These are phyloP conservation scores for Alternaria tenuissima DNA, from an alignment of 2,329 filamentous ascomycete genomes.

Conservation along the genomic window DNA sequence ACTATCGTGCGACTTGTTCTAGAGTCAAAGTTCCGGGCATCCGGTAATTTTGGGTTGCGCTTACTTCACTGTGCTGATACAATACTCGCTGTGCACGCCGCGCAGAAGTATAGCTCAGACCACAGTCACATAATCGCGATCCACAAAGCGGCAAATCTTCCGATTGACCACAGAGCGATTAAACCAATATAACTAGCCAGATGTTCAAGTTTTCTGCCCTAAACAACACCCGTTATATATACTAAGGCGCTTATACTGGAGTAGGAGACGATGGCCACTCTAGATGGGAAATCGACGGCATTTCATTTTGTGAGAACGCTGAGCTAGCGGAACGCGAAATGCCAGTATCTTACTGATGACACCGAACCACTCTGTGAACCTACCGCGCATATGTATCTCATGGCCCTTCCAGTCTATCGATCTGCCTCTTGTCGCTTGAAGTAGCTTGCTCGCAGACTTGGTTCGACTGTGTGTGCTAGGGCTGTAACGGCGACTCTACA, in stretches of 20 bases:
- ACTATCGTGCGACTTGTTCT: conserved; percentile 20
- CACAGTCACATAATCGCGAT: conserved; percentile 38
- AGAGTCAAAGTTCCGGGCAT: conserved; percentile 8
- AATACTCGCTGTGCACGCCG: conserved; percentile 40
- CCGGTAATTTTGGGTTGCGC: conserved; percentile 52
- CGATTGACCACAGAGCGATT: conserved; percentile 50
- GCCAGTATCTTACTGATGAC: too few species aligned
- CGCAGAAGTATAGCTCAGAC: conserved; percentile 18
- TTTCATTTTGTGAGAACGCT: conserved; percentile 45
- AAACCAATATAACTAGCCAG: conserved; percentile 26
- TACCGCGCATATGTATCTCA: too few species aligned
- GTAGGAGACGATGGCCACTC: conserved; percentile 62
- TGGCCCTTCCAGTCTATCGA: too few species aligned
- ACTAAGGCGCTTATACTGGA: conserved; percentile 71
- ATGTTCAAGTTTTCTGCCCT: conserved; percentile 71
- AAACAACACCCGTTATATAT: conserved; percentile 68
- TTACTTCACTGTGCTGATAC: conserved; percentile 46
- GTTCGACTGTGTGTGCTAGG: too few species aligned
- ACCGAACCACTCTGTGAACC: too few species aligned
- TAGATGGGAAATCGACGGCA: conserved; percentile 69
- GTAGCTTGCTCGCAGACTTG: too few species aligned
- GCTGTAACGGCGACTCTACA: too few species aligned
- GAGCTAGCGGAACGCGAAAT: conserved; percentile 54
- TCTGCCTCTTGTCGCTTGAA: too few species aligned
- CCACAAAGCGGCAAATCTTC: conserved; percentile 20